Conservation (phyloP, 192 early-diverging fungal species). For the Chytriomyces sp. region DNA sequence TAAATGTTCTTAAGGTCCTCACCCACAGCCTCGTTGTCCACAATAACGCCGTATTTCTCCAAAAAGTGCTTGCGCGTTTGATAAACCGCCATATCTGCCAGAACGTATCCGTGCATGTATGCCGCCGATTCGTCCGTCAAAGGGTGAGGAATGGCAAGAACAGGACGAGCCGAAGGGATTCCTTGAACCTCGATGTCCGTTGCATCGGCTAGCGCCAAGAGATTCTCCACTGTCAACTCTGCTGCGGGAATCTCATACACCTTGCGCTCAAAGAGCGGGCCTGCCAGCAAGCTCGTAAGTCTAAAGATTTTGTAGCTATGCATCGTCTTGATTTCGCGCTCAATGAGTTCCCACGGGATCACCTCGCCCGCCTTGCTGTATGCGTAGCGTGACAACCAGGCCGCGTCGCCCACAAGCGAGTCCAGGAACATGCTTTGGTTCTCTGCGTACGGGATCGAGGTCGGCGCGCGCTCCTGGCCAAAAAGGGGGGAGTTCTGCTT, state of each 20-base stretch:
- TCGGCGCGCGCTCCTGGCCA: conserved; percentile 33
- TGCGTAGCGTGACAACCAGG: conserved; percentile 36
- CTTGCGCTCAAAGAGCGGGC: conserved; percentile 31
- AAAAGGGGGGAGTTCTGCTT: conserved; percentile 30
- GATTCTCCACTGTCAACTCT: conserved; percentile 26
- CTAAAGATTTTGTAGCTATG: conserved; percentile 32
- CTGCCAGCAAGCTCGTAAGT: conserved; percentile 29
- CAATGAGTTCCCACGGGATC: conserved; percentile 40
- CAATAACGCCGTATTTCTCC: conserved; percentile 31
- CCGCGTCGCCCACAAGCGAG: conserved; percentile 32
- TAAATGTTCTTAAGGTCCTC: conserved; percentile 29
- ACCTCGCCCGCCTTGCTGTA: conserved; percentile 27
- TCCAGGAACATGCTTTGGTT: conserved; percentile 43
- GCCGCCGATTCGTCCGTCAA: conserved; percentile 33
- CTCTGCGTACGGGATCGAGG: conserved; percentile 36
- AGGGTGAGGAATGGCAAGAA: conserved; percentile 31
- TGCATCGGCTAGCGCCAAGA: conserved; percentile 33
- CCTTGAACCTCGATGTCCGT: conserved; percentile 33
- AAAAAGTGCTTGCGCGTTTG: conserved; percentile 38
- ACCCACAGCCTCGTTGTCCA: conserved; percentile 32
- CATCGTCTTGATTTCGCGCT: conserved; percentile 21
- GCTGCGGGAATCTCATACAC: conserved; percentile 38
- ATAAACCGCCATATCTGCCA: conserved; percentile 39
- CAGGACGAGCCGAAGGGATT: conserved; percentile 24
- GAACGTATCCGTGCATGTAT: conserved; percentile 38